Base-by-base conservation (phyloP, 1,139 yeast species). In the Spathaspora sp. region DNA sequence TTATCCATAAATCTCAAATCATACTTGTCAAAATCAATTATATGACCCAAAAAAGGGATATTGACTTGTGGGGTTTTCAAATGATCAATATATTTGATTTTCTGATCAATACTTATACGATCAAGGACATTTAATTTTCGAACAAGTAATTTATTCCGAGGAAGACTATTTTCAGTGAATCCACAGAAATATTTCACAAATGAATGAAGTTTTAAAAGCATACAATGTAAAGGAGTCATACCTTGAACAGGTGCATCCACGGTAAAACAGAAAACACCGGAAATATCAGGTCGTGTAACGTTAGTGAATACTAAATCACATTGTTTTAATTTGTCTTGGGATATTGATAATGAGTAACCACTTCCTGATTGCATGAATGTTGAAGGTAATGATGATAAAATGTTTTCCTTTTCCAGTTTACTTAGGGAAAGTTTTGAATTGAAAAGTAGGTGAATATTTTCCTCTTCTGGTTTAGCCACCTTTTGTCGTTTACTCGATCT, bases 21-120 rank as follows among this genome's bases (percentile, higher is more conserved):
- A 42, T 61, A 55, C 2, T 59, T 55, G 41, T 64, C 62, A 50
- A 74, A 73, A 52, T 74, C 77, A 9, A 74, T 55, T 18, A 70
- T 51, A 4, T 56, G 53, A 1, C 79, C 80, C 2, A 44, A 41
- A 26, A 68, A 50, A 9, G 57, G 52, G 3, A 55, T 24, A 38
- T 43, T 44, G 7, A 47, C 27, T 18, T 43, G 39, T 7, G 40
- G 34, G 24, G 39, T 13, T 13, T 31, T 16, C 18, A 40, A n/a
- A 2, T 43, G 3, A 9, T 38, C 25, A 11, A 34, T 29, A 39
- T 42, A 48, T 6, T 43, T 31, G 3, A 53, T 42, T 6, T 46
- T 47, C 8, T 31, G 18, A 45, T 53, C 56, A n/a, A 43, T 39
- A 17, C 51, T 47, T 7, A 55, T 24, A 27, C 53, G 44, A 42